phyloP scores from a whole-genome alignment of 1,139 yeast genomes.

The Yamadazyma triangularis region DNA sequence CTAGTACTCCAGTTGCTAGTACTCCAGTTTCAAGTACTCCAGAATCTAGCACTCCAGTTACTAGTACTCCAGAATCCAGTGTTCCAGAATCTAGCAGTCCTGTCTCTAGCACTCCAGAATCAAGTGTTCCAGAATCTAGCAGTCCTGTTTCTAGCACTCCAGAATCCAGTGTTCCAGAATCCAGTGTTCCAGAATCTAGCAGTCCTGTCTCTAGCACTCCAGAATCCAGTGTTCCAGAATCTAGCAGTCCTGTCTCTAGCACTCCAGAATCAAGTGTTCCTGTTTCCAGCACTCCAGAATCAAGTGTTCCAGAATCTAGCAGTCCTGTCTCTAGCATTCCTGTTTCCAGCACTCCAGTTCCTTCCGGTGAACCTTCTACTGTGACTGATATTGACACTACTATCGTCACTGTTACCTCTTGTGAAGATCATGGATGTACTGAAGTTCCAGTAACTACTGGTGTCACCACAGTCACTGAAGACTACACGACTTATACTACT shows the following conservation, averaged over 20 bases:
- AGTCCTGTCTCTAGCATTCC: neutral
- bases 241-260: too few species aligned
- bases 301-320: too few species aligned
- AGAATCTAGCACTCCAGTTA: too few species aligned
- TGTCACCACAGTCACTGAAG: slow-evolving; percentile 27
- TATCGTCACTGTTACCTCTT: slow-evolving; percentile 47
- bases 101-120: neutral
- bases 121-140: neutral
- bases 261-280: too few species aligned
- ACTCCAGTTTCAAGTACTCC: neutral
- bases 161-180: too few species aligned
- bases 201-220: too few species aligned
- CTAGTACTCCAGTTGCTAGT: neutral
- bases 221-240: too few species aligned
- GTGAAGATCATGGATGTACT: slow-evolving; percentile 33
- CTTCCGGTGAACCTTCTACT: slow-evolving; percentile 3
- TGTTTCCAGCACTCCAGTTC: neutral
- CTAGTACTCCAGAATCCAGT: neutral
- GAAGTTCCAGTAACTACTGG: slow-evolving; percentile 32
- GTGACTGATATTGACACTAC: slow-evolving; percentile 8
- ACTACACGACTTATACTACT: slow-evolving; percentile 40
- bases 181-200: too few species aligned
- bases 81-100: neutral
- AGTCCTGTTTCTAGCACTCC: too few species aligned
- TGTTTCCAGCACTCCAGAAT: too few species aligned